These are phyloP conservation scores for Phialophora verrucosa DNA, from an alignment of 2,329 filamentous ascomycete genomes.

Conservation along the genomic window DNA sequence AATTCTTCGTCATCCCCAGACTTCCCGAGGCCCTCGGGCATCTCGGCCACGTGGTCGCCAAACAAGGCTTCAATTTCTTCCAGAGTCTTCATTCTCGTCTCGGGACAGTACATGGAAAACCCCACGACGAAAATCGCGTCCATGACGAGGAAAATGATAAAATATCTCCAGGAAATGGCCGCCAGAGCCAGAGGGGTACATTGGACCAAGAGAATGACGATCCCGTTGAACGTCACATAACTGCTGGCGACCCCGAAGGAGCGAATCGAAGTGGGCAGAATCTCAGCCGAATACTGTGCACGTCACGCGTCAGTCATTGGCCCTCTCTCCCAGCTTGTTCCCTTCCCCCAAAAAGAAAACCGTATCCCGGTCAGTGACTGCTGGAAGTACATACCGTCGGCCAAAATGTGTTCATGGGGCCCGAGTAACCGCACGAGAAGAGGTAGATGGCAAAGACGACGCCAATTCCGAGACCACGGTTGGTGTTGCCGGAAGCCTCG, in stretches of 20 bases:
- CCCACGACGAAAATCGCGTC: slow-evolving; percentile 57
- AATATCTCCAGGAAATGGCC: slow-evolving; percentile 63
- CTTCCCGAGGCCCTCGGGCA: slow-evolving; percentile 2
- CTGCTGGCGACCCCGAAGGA: slow-evolving; percentile 18
- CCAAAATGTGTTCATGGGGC: slow-evolving; percentile 21
- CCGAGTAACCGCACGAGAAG: slow-evolving; percentile 14
- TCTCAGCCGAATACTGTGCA: slow-evolving; percentile 22
- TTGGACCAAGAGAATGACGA: slow-evolving; percentile 60
- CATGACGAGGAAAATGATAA: slow-evolving; percentile 63
- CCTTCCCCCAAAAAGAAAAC: too few species aligned
- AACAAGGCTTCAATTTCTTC: slow-evolving; percentile 41
- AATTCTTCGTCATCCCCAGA: background rate
- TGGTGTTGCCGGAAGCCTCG: slow-evolving; percentile 17
- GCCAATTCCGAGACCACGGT: slow-evolving; percentile 13
- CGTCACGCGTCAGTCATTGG: background rate
- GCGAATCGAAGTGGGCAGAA: slow-evolving; percentile 20
- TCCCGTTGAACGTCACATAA: slow-evolving; percentile 43
- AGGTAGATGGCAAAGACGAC: slow-evolving; percentile 21
- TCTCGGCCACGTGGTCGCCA: slow-evolving; percentile 37
- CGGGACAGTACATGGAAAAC: slow-evolving; percentile 61
- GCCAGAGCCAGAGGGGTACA: slow-evolving; percentile 62
- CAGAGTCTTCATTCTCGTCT: slow-evolving; percentile 40
- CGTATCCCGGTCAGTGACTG: too few species aligned
- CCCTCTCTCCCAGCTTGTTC: too few species aligned
- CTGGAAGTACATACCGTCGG: slow-evolving; percentile 16